phyloP scores from a whole-genome alignment of 192 early-diverging fungal species.

The Gigaspora rosea region DNA sequence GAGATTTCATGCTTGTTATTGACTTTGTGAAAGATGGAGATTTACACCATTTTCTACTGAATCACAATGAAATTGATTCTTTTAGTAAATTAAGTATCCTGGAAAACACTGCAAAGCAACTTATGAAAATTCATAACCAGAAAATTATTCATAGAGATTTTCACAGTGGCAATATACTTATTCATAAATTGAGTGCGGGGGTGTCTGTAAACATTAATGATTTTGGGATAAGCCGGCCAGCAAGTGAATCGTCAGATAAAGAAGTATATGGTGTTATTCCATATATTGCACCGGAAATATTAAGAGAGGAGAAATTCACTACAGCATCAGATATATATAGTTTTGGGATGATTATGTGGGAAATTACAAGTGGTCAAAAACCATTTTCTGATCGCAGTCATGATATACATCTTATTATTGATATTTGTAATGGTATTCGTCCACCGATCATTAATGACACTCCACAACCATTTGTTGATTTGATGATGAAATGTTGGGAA shows the following conservation, averaged over 20 bases:
- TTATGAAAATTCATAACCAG: too few relatives aligned
- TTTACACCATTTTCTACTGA: too few relatives aligned
- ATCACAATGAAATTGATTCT: too few relatives aligned
- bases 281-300: neutral
- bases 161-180: constrained; percentile 1
- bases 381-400: neutral
- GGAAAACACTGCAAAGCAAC: too few relatives aligned
- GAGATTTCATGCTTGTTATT: too few relatives aligned
- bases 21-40: too few relatives aligned
- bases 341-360: neutral
- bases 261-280: neutral
- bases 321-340: neutral
- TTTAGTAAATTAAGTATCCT: too few relatives aligned
- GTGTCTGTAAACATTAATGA: neutral
- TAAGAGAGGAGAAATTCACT: neutral
- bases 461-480: neutral
- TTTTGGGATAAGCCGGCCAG: neutral
- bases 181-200: too few relatives aligned
- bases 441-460: neutral
- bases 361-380: neutral
- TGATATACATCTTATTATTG: neutral
- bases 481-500: neutral
- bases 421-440: neutral
- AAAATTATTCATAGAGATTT: constrained; percentile 1
- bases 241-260: neutral